These are phyloP conservation scores for Dunaliella primolecta DNA, from an alignment of 139 green algal species.

Conservation along the genomic window DNA sequence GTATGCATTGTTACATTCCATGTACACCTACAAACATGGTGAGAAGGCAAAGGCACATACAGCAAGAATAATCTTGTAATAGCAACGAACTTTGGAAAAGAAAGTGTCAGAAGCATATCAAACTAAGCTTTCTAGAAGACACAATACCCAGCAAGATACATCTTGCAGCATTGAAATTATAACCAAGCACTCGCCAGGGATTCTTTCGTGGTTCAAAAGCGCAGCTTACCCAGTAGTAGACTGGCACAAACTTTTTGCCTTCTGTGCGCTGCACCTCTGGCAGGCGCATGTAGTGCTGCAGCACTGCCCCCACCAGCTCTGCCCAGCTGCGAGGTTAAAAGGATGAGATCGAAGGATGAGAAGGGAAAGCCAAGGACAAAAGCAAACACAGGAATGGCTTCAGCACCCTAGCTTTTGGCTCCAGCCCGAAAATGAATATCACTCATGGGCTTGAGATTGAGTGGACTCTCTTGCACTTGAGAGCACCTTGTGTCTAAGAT, in stretches of 20 bases:
- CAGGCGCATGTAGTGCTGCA: constrained; percentile 12
- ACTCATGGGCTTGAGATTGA: neutral
- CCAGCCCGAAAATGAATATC: neutral
- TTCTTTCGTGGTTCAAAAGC: too few relatives aligned
- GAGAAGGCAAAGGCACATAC: too few relatives aligned
- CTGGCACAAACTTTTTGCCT: constrained; percentile 5
- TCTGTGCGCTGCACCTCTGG: constrained; percentile 5
- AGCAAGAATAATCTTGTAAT: too few relatives aligned
- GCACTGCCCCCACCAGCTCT: neutral
- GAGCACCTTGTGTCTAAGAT: too few relatives aligned
- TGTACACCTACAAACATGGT: too few relatives aligned
- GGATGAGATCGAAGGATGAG: neutral
- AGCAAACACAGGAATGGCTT: neutral
- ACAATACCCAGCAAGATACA: too few relatives aligned
- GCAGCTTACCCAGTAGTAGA: constrained; percentile 22
- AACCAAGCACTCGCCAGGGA: too few relatives aligned
- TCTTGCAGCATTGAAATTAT: too few relatives aligned
- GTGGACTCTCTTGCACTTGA: neutral
- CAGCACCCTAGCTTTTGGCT: neutral
- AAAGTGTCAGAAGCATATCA: too few relatives aligned
- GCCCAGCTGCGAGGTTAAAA: neutral
- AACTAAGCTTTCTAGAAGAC: too few relatives aligned
- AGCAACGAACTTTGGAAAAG: too few relatives aligned
- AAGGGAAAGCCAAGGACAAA: neutral
- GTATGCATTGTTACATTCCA: too few relatives aligned